These are phyloP conservation scores for Drosera capensis DNA, from an alignment of 148 eudicot species.

Conservation along the genomic window DNA sequence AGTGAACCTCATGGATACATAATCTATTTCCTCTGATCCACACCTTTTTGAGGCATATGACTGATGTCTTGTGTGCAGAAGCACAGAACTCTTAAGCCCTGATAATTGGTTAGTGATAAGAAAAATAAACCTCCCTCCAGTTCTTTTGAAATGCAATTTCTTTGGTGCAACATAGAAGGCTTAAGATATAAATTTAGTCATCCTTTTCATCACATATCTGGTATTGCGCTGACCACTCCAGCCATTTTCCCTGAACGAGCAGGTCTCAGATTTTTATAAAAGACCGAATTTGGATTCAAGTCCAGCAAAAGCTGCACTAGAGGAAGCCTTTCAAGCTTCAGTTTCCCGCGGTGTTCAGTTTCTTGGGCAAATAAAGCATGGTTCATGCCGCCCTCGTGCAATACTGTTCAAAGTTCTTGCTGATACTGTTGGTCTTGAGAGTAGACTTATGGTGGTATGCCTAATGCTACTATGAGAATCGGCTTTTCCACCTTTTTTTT, in stretches of 20 bases:
- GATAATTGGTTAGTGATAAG: too few relatives aligned
- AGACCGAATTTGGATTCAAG: slow-evolving; percentile 66
- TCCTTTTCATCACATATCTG: too few relatives aligned
- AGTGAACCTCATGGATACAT: too few relatives aligned
- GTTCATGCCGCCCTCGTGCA: slow-evolving; percentile 97
- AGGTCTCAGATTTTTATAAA: slow-evolving; percentile 85
- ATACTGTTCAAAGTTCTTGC: slow-evolving; percentile 93
- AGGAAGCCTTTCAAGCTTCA: slow-evolving; percentile 44
- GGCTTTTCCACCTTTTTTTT: slow-evolving; percentile 1
- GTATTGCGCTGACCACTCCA: slow-evolving; percentile 1
- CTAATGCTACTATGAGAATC: slow-evolving; percentile 7
- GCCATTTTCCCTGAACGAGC: slow-evolving; percentile 7
- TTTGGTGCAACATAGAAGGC: too few relatives aligned
- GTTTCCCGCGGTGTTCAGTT: slow-evolving; percentile 60
- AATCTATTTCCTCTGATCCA: too few relatives aligned
- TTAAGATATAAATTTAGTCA: too few relatives aligned
- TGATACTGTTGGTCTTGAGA: slow-evolving; percentile 90
- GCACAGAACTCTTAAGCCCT: too few relatives aligned
- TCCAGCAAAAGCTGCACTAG: slow-evolving; percentile 47
- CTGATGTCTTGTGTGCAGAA: too few relatives aligned
- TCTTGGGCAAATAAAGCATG: slow-evolving; percentile 91
- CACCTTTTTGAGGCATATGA: too few relatives aligned
- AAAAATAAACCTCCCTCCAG: too few relatives aligned
- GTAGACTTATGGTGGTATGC: slow-evolving; percentile 88
- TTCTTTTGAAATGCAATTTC: too few relatives aligned